Conservation (phyloP, 108 stramenopile species). For the Skeletonema tropicum region DNA sequence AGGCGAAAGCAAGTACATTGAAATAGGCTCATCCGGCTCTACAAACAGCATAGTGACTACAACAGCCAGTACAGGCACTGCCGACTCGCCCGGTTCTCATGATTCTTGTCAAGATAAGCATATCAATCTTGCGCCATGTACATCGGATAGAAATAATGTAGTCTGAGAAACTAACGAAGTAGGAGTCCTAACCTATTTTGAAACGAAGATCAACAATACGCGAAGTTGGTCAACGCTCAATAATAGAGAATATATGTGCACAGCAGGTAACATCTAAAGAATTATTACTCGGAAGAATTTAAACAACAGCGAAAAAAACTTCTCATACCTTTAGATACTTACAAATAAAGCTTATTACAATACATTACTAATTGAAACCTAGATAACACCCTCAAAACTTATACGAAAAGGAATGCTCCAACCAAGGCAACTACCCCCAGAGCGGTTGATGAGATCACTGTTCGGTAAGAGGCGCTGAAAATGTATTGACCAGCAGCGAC, state of each 20-base stretch:
- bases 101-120: neutral
- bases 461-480: slow-evolving; percentile 10
- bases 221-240: too few species aligned
- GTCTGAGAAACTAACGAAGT: neutral
- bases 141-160: neutral
- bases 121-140: neutral
- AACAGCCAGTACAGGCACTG: neutral
- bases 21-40: neutral
- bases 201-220: neutral
- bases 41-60: neutral
- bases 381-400: slow-evolving; percentile 22
- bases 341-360: neutral
- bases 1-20: neutral
- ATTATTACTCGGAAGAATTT: too few species aligned
- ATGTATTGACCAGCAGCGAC: neutral
- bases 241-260: too few species aligned
- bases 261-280: too few species aligned
- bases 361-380: neutral
- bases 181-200: too few species aligned
- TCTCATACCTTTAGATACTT: too few species aligned
- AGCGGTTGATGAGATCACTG: neutral
- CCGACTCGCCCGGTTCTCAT: neutral
- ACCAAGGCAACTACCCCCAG: slow-evolving; percentile 2
- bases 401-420: slow-evolving; percentile 3
- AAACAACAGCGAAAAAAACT: too few species aligned